Evolutionary conservation across 2,329 filamentous ascomycete species (phyloP), one percentile per base, ranked within the genome.

Genomic region (Escovopsis sp.): DNA sequence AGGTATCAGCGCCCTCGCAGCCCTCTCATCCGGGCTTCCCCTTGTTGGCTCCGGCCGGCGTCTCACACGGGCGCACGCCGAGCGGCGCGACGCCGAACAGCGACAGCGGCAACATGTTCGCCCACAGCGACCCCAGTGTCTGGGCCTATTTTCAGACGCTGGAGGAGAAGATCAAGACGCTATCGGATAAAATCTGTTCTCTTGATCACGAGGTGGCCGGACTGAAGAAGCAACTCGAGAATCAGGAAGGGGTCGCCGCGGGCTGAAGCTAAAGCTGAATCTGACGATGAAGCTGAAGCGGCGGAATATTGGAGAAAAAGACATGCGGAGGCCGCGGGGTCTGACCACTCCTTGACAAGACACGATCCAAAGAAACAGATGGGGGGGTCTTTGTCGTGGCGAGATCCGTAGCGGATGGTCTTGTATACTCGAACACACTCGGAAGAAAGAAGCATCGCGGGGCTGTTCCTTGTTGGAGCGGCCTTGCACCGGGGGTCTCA

Each of bases 91-190:
- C 79, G 48, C 65, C 68, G 15, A 61, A 59, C 30, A 70, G 66
- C 34, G 76, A 72, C 48, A 72, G 72, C 43, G 72, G 71, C 41
- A 84, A 83, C 45, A 65, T 84, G 40, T 78, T 84, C 52, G 62
- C 72, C 35, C 59, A 67, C 14, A 62, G 62, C 14, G 71, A 75
- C 34, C 65, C 73, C 42, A 76, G 74, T 29, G 61, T 87, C 8
- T 85, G 78, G 78, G 60, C 66, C 4, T 85, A 85, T 47, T 71
- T 87, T 25, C 75, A 83, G 38, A 68, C 66, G 14, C 61, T 88
- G 34, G 81, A 88, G 48, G 69, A 73, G 11, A 59, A 57, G 41
- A 48, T 60, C 33, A 60, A 59, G 41, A 44, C 43, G 21, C 41
- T 60, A 15, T 48, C 51, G 2, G 57, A 60, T 8, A 57, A 51